Evolutionary conservation across 768 basidiomycete genomes (phyloP), one percentile per base, ranked within the genome.

Genomic region (Chalciporus sphaerocephalus): DNA sequence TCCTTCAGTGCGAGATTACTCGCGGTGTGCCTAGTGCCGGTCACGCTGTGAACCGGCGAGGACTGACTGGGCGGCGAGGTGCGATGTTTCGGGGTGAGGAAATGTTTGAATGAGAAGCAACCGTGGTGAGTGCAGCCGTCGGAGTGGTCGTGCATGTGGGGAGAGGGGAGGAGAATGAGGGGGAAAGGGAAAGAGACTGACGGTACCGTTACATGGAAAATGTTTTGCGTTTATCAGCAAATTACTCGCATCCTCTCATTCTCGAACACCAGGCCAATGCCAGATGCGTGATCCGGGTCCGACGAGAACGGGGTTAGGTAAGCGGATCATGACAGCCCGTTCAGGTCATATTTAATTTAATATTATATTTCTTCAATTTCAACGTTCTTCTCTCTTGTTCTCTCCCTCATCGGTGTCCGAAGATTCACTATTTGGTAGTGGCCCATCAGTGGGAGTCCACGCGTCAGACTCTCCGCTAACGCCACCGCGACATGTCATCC

Each of bases 281-380:
- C 25, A 38, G 41, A 44, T 28, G 51, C 52, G 59, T 52, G 64
- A 64, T 61, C 64, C 57, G 53, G 51, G 44, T 34, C 64, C 64
- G 64, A 43, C 41, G 41, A 15, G 24, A 51, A 47, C 64, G 64
- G 64, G 9, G 15, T 55, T 58, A 65, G n/a, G 27, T 60, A 60
- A 62, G 35, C 42, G 10, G 8, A 21, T 36, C 37, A 30, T 40
- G 50, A 53, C 11, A 8, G 24, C 24, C 2, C 24, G 8, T 25
- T 25, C 24, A 11, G 24, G 24, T 25, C 24, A 25, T 25, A 25
- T 25, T 25, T 25, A n/a, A n/a, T n/a, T n/a, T n/a, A n/a, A n/a
- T n/a, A n/a, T n/a, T n/a, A n/a, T n/a, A n/a, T n/a, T n/a, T n/a
- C n/a, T n/a, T n/a, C n/a, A n/a, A n/a, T n/a, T n/a, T n/a, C n/a